A percentile compares a stretch with the other conserved stretches of the same genome.
These are phyloP conservation scores for Phaeotremella fagi DNA, from an alignment of 768 basidiomycete genomes.

Conservation along the genomic window DNA sequence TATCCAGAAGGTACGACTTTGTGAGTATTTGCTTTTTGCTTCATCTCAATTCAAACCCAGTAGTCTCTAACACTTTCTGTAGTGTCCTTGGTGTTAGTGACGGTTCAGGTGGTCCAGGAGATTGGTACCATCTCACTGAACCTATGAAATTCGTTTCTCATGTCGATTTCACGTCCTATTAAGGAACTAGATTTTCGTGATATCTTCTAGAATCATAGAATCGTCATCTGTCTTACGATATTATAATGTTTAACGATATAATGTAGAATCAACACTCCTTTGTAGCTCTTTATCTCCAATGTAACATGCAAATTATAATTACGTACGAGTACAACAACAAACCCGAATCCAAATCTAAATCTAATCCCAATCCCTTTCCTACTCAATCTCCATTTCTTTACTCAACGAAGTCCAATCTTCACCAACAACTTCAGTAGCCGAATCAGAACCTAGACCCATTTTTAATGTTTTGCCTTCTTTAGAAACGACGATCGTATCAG, in stretches of 20 bases:
- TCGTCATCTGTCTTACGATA: too few species aligned
- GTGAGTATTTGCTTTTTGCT: conserved; percentile 1
- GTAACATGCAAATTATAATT: too few species aligned
- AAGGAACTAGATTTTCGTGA: too few species aligned
- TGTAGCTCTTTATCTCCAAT: too few species aligned
- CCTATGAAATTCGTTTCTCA: neutral
- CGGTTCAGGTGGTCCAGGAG: neutral
- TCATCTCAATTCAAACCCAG: neutral
- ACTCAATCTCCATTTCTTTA: neutral
- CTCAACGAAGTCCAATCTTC: conserved; percentile 30
- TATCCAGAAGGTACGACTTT: conserved; percentile 5
- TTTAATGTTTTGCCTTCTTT: conserved; percentile 10
- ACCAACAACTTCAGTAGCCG: conserved; percentile 7
- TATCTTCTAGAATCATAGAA: too few species aligned
- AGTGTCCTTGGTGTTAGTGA: neutral
- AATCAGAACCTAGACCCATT: conserved; percentile 22
- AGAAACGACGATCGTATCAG: conserved; percentile 20
- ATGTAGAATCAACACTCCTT: too few species aligned
- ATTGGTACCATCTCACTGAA: neutral
- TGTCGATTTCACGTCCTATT: too few species aligned
- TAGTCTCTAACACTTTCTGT: neutral
- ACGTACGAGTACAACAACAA: too few species aligned
- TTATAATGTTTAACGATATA: too few species aligned
- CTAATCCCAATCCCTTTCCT: neutral
- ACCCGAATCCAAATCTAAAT: neutral